Evolutionary conservation across 208 protist genomes (phyloP).

Genomic region (Leishmania lainsoni): DNA sequence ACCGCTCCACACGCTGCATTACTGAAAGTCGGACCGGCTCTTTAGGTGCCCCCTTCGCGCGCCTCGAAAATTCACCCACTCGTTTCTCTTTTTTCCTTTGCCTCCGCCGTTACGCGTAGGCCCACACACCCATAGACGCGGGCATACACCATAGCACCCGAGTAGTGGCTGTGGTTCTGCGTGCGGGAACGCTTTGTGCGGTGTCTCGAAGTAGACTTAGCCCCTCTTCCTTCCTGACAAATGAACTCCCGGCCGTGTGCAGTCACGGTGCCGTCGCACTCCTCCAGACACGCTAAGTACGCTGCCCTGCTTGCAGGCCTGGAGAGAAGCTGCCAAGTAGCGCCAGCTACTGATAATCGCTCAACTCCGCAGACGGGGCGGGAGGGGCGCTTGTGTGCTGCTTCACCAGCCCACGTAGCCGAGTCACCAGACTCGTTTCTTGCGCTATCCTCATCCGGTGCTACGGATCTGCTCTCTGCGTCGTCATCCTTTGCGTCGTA

Average conservation of each 20-base stretch:
- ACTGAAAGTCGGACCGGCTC: not conserved
- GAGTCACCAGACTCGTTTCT: not conserved
- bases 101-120: not conserved
- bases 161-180: not conserved
- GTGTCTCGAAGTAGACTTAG: no score
- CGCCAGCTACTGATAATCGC: no score
- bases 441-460: conserved; percentile 3
- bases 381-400: not conserved
- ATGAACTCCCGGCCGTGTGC: not conserved
- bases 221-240: not conserved
- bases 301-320: conserved; percentile 9
- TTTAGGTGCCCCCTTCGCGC: not conserved
- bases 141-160: not conserved
- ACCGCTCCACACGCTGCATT: not conserved
- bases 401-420: not conserved
- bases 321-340: conserved; percentile 10
- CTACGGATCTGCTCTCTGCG: not conserved
- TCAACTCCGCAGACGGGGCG: not conserved
- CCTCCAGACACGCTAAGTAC: not conserved
- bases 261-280: not conserved
- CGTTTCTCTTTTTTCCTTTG: no score
- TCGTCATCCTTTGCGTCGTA: conserved; percentile 18
- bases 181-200: not conserved
- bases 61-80: not conserved
- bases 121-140: not conserved